phyloP scores from a whole-genome alignment of 2,329 filamentous ascomycete genomes.

The Camillea tinctor region DNA sequence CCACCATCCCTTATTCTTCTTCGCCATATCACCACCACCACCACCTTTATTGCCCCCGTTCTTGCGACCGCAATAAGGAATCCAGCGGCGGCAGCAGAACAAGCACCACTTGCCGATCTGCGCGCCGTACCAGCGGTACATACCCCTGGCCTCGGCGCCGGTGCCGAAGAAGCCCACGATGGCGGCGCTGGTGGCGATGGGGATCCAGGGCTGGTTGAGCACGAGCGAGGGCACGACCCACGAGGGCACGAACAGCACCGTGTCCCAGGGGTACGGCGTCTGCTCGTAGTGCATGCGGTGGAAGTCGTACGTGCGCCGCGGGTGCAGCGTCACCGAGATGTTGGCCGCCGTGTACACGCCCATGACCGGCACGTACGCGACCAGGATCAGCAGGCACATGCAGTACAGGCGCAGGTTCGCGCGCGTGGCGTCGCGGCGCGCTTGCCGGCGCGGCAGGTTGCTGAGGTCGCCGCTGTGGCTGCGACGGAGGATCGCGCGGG shows the following conservation, averaged over 20 bases:
- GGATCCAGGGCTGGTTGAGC: conserved; percentile 49
- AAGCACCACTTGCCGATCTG: conserved; percentile 5
- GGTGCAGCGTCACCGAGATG: conserved; percentile 31
- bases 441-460: conserved; percentile 42
- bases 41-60: conserved; percentile 2
- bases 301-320: conserved; percentile 41
- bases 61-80: too few species aligned
- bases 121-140: conserved; percentile 39
- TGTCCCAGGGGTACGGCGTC: conserved; percentile 43
- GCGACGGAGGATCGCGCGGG: conserved; percentile 38
- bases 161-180: conserved; percentile 56
- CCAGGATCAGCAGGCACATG: conserved; percentile 52
- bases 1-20: not conserved
- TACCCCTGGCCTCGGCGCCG: conserved; percentile 52
- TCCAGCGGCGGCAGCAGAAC: not conserved
- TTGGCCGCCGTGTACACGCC: conserved; percentile 42
- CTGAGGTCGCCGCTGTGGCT: conserved; percentile 38
- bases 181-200: conserved; percentile 45
- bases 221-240: conserved; percentile 37
- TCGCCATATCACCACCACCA: not conserved
- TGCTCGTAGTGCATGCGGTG: conserved; percentile 38
- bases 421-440: conserved; percentile 28
- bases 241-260: conserved; percentile 46
- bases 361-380: conserved; percentile 51
- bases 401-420: conserved; percentile 50